A percentile compares a stretch with the other conserved stretches of the same genome.
phyloP scores from a whole-genome alignment of 441 rosid genomes.

The Populus hybrid region DNA sequence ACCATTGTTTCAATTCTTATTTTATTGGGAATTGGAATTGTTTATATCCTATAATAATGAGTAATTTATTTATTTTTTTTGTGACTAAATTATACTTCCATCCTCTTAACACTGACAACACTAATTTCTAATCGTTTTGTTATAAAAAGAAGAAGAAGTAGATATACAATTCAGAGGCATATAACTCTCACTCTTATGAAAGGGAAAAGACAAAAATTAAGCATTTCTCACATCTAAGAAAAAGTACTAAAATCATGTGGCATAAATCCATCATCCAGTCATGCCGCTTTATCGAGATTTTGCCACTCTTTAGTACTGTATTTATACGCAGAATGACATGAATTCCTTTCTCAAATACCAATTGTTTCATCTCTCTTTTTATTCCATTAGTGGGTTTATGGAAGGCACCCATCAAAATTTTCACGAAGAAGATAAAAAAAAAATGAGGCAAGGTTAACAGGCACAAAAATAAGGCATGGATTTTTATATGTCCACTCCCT shows the following conservation, averaged over 20 bases:
- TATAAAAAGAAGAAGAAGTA: no score
- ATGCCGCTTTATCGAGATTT: conserved; percentile 14
- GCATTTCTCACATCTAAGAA: neutral
- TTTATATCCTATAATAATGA: neutral
- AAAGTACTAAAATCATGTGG: conserved; percentile 18
- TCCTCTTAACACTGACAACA: no score
- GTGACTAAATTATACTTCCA: neutral
- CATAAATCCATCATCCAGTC: conserved; percentile 24
- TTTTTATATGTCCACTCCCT: neutral
- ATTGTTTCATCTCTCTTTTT: neutral
- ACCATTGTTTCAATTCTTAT: no score
- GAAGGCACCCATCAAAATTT: neutral
- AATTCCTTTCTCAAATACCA: conserved; percentile 1
- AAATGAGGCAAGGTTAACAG: neutral
- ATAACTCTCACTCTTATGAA: no score
- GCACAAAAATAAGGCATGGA: neutral
- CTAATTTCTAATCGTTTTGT: neutral
- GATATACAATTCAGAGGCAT: no score
- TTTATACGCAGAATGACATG: neutral
- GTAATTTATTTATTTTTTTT: no score
- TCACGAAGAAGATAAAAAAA: neutral
- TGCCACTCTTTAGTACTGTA: conserved; percentile 15
- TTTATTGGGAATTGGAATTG: neutral
- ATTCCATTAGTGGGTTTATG: neutral
- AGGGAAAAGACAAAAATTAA: no score